Evolutionary conservation across 805 yeast species (phyloP), one percentile per base, ranked within the genome.

Genomic region (Pichia deserticola): DNA sequence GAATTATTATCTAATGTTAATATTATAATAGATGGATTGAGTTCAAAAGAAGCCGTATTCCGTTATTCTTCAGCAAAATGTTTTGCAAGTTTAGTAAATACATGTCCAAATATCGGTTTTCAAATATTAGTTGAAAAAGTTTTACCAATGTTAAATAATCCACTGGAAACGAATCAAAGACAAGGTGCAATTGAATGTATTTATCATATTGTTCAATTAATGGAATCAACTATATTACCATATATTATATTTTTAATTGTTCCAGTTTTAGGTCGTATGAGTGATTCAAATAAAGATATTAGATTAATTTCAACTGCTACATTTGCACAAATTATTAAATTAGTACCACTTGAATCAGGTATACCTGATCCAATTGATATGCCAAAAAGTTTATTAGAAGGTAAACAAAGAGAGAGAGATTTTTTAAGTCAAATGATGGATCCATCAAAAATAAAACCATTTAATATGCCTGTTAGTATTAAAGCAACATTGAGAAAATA

Each of bases 351-450:
- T 51, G 99, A 93, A 69, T 95, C 96, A 7, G 99, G 98, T 63
- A 90, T 93, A 36, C 89, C 95, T 1, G 97, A 93, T 65, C 98
- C 98, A 2, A 82, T 79, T 46, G 96, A 89, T 53, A 81, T 93
- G 82, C 95, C 98, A 0, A 73, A 74, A 50, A 89, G 86, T 42
- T 72, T 93, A 45, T 72, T 93, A 52, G 86, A 75, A 56, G 97
- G 96, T 8, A 85, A 97, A 65, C 97, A 89, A 58, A 77, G 86
- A 49, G 99, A 93, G 65, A 81, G 99, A 63, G 95, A 88, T 57
- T 93, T 93, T 57, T 86, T 93, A 50, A 86, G 85, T 57, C 99
- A 93, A 63, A 92, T 93, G 98, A 88, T 93, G 93, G 98, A 93
- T 65, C 95, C 96, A 15, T 74, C 88, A 5, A 89, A 90, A 63